Conservation (phyloP, 139 green algal species). For the Chlorella sp. region DNA sequence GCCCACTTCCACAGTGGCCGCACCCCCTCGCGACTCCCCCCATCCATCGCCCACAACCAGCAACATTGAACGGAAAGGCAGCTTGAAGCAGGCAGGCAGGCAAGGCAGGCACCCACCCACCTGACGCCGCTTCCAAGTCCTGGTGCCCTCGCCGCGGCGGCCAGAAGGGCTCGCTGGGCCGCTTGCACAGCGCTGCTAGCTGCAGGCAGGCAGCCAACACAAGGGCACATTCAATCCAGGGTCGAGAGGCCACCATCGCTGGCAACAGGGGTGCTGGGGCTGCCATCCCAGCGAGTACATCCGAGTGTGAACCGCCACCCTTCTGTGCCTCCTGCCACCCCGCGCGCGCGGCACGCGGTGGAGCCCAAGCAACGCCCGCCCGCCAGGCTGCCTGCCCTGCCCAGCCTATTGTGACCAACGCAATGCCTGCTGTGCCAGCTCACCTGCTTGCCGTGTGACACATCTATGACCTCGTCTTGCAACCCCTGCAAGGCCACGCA, state of each 20-base stretch:
- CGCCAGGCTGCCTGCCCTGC: too few species aligned
- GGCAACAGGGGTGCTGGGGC: not conserved
- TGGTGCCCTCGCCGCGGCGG: conserved; percentile 76
- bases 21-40: not conserved
- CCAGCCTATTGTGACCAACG: too few species aligned
- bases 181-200: conserved; percentile 68
- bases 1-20: not conserved
- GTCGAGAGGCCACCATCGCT: not conserved
- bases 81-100: too few species aligned
- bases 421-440: not conserved
- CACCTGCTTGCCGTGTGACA: conserved; percentile 69
- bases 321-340: too few species aligned
- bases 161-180: conserved; percentile 74
- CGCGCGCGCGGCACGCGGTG: too few species aligned
- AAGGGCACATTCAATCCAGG: not conserved
- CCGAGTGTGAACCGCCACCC: too few species aligned
- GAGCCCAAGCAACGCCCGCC: too few species aligned
- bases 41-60: not conserved
- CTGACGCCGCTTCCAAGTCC: conserved; percentile 31
- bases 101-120: not conserved
- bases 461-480: conserved; percentile 83
- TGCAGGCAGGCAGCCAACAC: conserved; percentile 1
- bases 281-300: not conserved
- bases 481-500: conserved; percentile 45
- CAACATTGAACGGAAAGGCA: not conserved